Evolutionary conservation across 495 filamentous ascomycete genomes (phyloP), one percentile per base, ranked within the genome.

Genomic region (Lentithecium fluviatile): DNA sequence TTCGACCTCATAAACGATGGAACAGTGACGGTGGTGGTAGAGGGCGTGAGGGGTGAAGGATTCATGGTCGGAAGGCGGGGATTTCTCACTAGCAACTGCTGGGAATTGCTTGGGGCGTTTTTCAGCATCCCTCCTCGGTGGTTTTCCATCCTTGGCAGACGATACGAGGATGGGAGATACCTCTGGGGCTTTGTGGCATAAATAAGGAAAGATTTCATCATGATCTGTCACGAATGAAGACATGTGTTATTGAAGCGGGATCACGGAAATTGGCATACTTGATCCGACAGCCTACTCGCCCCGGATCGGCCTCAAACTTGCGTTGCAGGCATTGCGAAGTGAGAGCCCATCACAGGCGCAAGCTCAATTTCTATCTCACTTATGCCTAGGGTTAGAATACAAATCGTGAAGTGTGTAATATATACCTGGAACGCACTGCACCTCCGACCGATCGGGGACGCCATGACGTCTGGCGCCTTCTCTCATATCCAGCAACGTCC

Each of bases 21-120:
- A 6, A 23, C 24, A 6, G 34, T 48, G 61, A 49, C 25, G 45
- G 47, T 3, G 15, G 32, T 11, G 48, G 49, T 15, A 34, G 49
- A 56, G 6, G 50, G 19, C 25, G 8, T 20, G 47, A 38, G 20
- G 20, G 50, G 15, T 59, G 50, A 54, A 49, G 56, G 40, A 25
- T 42, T 21, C 13, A 57, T 60, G 65, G 24, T 32, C 11, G 2
- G 24, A 34, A 26, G 52, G 49, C 42, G 36, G 23, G n/a, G 45
- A 1, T 53, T 60, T 56, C 50, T 48, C 62, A 52, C 54, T 42
- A 40, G 55, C 53, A 64, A 58, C 25, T 10, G 29, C 29, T 32
- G 29, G 62, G 43, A 55, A 65, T 56, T 59, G 55, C 55, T 54
- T 43, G 62, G 56, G 62, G 62, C 62, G 62, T 65, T 65, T 63